Percentiles rank a stretch among this genome's conserved stretches.
Conservation (phyloP, 352 stramenopile genomes). For the Globisporangium viniferum region DNA sequence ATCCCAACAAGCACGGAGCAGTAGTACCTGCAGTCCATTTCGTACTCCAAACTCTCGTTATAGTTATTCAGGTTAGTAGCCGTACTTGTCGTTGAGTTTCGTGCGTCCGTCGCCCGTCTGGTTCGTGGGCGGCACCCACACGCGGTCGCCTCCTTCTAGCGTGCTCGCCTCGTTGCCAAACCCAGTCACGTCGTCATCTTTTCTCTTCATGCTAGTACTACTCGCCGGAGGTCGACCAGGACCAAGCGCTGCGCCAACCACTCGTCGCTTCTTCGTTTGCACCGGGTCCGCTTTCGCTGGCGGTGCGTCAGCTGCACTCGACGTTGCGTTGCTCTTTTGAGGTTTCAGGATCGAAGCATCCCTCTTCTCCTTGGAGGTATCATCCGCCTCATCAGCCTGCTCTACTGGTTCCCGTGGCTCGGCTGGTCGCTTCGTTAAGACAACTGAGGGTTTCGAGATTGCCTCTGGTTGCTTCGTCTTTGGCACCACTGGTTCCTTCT, state of each 20-base stretch:
- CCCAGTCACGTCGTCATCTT: background rate
- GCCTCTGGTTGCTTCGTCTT: background rate
- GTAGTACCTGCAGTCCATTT: too few relatives aligned
- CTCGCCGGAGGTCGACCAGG: conserved; percentile 25
- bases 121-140: conserved; percentile 76
- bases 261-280: conserved; percentile 34
- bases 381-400: too few relatives aligned
- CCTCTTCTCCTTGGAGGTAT: background rate
- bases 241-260: conserved; percentile 37
- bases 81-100: conserved; percentile 82
- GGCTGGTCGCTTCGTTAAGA: background rate
- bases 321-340: too few relatives aligned
- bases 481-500: background rate
- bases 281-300: background rate
- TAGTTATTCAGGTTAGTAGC: conserved; percentile 51
- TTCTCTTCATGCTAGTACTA: conserved; percentile 6
- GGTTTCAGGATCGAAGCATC: background rate
- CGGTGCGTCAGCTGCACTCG: background rate
- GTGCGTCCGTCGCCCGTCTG: conserved; percentile 85
- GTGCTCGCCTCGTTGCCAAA: conserved; percentile 17
- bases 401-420: background rate
- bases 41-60: too few relatives aligned
- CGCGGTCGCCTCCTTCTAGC: conserved; percentile 69
- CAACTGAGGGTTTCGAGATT: too few relatives aligned
- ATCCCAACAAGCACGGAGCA: too few relatives aligned